phyloP scores from a whole-genome alignment of 2,329 filamentous ascomycete genomes.

The Cercospora sp. region DNA sequence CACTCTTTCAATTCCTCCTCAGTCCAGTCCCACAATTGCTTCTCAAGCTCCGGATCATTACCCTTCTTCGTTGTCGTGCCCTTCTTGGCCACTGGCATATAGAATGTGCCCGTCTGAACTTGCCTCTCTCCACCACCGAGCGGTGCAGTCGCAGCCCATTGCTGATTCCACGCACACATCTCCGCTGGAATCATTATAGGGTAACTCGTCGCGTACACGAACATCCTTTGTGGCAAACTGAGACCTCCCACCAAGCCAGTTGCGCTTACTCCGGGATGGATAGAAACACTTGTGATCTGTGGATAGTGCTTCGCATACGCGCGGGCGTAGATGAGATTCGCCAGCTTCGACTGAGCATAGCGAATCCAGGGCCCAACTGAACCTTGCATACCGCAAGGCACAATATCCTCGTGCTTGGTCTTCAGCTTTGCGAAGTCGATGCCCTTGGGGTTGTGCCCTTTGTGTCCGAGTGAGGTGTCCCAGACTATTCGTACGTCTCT shows the following conservation, averaged over 20 bases:
- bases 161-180: slow-evolving; percentile 44
- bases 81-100: slow-evolving; percentile 42
- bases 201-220: slow-evolving; percentile 19
- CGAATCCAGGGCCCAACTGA: slow-evolving; percentile 31
- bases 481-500: slow-evolving; percentile 36
- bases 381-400: slow-evolving; percentile 4
- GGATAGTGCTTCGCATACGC: slow-evolving; percentile 49
- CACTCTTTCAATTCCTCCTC: slow-evolving; percentile 22
- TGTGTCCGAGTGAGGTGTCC: slow-evolving; percentile 33
- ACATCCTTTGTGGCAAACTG: slow-evolving; percentile 10
- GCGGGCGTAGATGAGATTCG: slow-evolving; percentile 50
- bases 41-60: slow-evolving; percentile 31
- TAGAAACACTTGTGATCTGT: slow-evolving; percentile 44
- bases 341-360: slow-evolving; percentile 54
- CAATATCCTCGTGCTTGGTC: slow-evolving; percentile 24
- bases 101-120: slow-evolving; percentile 39
- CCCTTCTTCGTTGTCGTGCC: slow-evolving; percentile 28
- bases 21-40: slow-evolving; percentile 43
- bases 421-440: slow-evolving; percentile 36
- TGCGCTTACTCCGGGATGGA: slow-evolving; percentile 53
- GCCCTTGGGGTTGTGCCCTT: slow-evolving; percentile 20
- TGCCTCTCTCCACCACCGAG: slow-evolving; percentile 38
- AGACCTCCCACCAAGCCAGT: slow-evolving; percentile 44
- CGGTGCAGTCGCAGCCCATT: slow-evolving; percentile 44
- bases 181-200: slow-evolving; percentile 24